Conservation (phyloP, 2,329 filamentous ascomycete genomes). For the Trichoderma atrobrunneum region DNA sequence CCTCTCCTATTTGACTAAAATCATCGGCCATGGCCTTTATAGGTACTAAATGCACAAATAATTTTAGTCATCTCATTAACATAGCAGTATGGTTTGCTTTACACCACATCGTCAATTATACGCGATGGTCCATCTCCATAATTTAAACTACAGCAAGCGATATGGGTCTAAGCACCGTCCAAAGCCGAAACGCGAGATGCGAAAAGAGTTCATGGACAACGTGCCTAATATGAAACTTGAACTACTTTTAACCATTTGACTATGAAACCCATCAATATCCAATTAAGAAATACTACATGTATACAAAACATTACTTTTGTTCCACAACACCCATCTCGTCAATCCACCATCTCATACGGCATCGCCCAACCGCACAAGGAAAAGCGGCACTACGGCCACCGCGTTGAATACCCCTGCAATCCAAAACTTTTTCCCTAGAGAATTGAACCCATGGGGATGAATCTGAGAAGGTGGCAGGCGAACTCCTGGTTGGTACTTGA, state of each 20-base stretch:
- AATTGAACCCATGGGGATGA: neutral
- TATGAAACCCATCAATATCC: neutral
- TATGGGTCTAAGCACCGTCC: neutral
- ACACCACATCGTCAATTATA: neutral
- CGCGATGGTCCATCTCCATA: neutral
- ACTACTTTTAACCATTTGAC: neutral
- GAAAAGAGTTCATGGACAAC: neutral
- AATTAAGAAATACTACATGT: neutral
- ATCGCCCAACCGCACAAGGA: neutral
- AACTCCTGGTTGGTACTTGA: conserved; percentile 36
- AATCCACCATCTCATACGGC: neutral
- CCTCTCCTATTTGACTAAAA: neutral
- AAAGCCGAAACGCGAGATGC: neutral
- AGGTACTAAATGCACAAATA: neutral
- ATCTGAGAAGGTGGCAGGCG: neutral
- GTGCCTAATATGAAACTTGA: neutral
- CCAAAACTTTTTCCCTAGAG: conserved; percentile 6
- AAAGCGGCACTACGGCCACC: neutral
- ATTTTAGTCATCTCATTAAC: neutral
- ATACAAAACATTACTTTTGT: neutral
- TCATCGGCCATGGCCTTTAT: neutral
- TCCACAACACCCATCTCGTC: no score
- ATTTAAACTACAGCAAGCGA: neutral
- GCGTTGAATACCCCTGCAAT: neutral
- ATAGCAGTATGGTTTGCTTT: neutral